These are phyloP conservation scores for Datisca glomerata DNA, from an alignment of 306 rosid species.

Conservation along the genomic window DNA sequence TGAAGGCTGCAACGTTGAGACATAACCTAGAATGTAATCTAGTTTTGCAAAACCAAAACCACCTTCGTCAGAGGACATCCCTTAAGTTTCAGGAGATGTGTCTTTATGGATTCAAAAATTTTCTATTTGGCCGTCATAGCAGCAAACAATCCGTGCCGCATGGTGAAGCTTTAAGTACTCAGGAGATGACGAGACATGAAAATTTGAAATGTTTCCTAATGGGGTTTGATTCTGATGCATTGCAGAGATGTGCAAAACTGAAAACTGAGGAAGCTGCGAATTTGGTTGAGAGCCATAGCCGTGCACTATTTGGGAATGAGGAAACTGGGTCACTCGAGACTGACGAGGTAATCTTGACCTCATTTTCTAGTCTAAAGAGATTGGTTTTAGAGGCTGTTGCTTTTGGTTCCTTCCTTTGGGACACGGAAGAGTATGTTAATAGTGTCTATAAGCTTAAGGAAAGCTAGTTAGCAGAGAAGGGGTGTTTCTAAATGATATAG, in stretches of 20 bases:
- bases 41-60: conserved; percentile 33
- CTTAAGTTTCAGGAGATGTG: conserved; percentile 27
- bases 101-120: conserved; percentile 30
- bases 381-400: conserved; percentile 94
- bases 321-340: conserved; percentile 26
- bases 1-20: conserved; percentile 68
- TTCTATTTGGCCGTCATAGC: conserved; percentile 27
- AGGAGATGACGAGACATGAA: conserved; percentile 34
- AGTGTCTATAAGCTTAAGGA: conserved; percentile 68
- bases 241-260: conserved; percentile 70
- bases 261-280: conserved; percentile 66
- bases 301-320: conserved; percentile 52
- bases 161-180: conserved; percentile 18
- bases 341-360: conserved; percentile 62
- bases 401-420: conserved; percentile 93
- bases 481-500: neutral
- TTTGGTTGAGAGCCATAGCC: conserved; percentile 56
- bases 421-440: conserved; percentile 71
- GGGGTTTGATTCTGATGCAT: conserved; percentile 56
- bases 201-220: conserved; percentile 48
- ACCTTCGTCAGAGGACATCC: conserved; percentile 24
- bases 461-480: conserved; percentile 17
- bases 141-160: conserved; percentile 20
- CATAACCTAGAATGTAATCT: conserved; percentile 51
- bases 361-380: conserved; percentile 86